Evolutionary conservation across 805 yeast species (phyloP), one percentile per base, ranked within the genome.

Genomic region (Cyberlindnera meyerae): DNA sequence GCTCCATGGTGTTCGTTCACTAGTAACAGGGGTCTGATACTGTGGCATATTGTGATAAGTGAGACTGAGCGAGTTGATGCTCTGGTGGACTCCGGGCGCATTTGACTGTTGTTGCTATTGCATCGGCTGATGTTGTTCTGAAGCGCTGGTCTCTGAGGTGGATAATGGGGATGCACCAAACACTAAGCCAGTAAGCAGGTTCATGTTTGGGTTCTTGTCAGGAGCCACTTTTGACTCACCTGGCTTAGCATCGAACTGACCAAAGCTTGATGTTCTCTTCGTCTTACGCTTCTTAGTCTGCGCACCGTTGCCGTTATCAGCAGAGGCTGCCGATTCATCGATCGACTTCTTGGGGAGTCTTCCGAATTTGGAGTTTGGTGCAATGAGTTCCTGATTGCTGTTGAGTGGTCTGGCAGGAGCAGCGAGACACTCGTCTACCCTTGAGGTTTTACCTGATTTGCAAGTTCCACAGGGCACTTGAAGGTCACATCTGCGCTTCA

Each of bases 391-490:
- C 27, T 52, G 55, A 8, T 35, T 38, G 24, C 45, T 43, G 31
- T 42, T 38, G 11, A 50, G 29, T 0, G 58, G 58, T n/a, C 26
- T 43, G 2, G 58, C 55, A 2, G 58, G 58, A 27, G 45, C 43
- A 5, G 49, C 50, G 12, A 51, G 13, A 29, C 58, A 53, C 34
- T 54, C 55, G 8, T 47, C 49, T 20, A 51, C 34, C 29, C 43
- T 52, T 9, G 45, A 43, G 28, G 45, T 47, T 6, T 53, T 37
- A 2, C 57, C 58, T 17, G 51, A 42, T 20, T 45, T 42, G 25
- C 58, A 54, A 2, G 55, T 51, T 6, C 53, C 46, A 39, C 58
- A 54, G 5, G 58, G 58, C 11, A 54, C 37, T 27, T 47, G 48
- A 4, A 54, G 31, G 31, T 54, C 56, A 32, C 58, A 54, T 27